Evolutionary conservation across 352 stramenopile species (phyloP).

Genomic region (Pythium oligandrum): DNA sequence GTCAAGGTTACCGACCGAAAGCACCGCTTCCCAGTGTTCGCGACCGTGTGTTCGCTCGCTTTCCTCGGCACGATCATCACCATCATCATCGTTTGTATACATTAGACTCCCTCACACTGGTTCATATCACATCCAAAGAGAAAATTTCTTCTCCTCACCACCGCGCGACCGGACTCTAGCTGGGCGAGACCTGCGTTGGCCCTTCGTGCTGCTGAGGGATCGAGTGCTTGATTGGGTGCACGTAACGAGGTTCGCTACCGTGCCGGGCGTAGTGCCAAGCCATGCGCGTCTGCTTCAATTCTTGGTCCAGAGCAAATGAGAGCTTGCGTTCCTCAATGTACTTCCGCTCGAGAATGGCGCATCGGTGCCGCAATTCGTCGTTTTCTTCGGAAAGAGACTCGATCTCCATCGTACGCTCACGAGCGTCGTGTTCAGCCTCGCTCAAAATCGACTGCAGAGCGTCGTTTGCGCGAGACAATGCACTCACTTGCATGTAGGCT

Average conservation of each 20-base stretch:
- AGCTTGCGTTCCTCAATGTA: slow-evolving; percentile 71
- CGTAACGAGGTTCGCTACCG: slow-evolving; percentile 7
- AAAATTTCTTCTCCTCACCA: neutral
- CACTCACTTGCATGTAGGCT: slow-evolving; percentile 53
- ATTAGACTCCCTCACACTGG: slow-evolving; percentile 10
- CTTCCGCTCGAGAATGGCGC: slow-evolving; percentile 48
- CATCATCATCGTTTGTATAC: slow-evolving; percentile 63
- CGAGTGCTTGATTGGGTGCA: neutral
- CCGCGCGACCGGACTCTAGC: neutral
- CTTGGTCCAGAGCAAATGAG: slow-evolving; percentile 54
- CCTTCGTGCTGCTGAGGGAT: slow-evolving; percentile 11
- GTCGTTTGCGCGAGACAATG: slow-evolving; percentile 53
- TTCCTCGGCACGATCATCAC: slow-evolving; percentile 59
- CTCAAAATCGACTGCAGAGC: slow-evolving; percentile 58
- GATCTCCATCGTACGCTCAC: slow-evolving; percentile 59
- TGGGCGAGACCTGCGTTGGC: neutral
- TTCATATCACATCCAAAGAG: neutral
- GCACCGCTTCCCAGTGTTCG: slow-evolving; percentile 66
- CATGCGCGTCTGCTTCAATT: slow-evolving; percentile 54
- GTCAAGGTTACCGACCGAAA: slow-evolving; percentile 70
- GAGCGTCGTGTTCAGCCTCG: slow-evolving; percentile 53
- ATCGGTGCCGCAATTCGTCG: slow-evolving; percentile 61
- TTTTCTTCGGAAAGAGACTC: slow-evolving; percentile 78
- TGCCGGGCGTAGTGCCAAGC: slow-evolving; percentile 9
- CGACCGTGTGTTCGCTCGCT: slow-evolving; percentile 59